Evolutionary conservation across 148 eudicot species (phyloP), one percentile per base, ranked within the genome.

Genomic region (Euryodendron excelsum): DNA sequence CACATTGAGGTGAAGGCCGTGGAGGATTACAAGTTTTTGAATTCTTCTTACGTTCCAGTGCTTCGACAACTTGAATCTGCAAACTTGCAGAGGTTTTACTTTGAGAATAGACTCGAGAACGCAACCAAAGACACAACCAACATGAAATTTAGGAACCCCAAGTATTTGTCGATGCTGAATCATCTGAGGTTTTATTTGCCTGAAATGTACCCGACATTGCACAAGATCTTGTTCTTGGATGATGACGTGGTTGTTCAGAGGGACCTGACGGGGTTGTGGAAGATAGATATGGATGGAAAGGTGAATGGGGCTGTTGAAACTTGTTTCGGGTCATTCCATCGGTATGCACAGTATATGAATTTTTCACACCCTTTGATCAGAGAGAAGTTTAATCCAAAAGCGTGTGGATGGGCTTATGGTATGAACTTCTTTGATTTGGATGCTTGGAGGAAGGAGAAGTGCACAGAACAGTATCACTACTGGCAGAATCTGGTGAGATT

Each of bases 321-420:
- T 33, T 94, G 98, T 83, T 94, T 94, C 61, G 98, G 98, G 18
- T 94, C 98, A 12, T 94, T 94, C 79, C 98, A 94, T 77, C 84
- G 98, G 27, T 94, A 94, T 86, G 92, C 97, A 6, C 98, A 94
- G 69, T 94, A 94, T 82, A 94, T 94, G 98, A 94, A 94, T 78
- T 94, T 94, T 79, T 94, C 98, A 3, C 98, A 94, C 79, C 98
- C 98, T 37, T 80, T 94, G 76, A 94, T 94, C 81, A 94, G 89
- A 79, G 89, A 88, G 67, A 94, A 87, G 85, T 94, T 92, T 75
- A 91, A 88, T 77, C 97, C 98, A 11, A 94, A 94, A 82, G 97
- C 98, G 7, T 94, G 98, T 81, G 98, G 94, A 10, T 94, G 98
- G 98, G 98, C 98, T 74, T 94, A 94, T 83, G 98, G 98, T 79